Evolutionary conservation across 306 rosid species (phyloP).

Genomic region (Inga laurina): DNA sequence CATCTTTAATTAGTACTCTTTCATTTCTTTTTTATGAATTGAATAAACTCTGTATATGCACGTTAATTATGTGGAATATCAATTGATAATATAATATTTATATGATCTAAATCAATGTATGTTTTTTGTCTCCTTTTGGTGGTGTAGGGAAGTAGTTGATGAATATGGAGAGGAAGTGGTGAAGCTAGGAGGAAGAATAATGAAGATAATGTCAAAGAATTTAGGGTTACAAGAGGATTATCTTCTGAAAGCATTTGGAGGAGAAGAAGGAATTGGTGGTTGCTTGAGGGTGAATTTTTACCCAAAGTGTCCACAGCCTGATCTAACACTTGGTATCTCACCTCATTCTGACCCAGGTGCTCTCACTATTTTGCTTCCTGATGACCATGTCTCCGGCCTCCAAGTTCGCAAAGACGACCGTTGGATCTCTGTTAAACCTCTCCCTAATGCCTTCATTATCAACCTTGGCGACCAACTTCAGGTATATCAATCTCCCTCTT

Average conservation of each 20-base stretch:
- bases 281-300: conserved; percentile 77
- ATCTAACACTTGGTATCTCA: conserved; percentile 80
- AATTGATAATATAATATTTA: background rate
- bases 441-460: conserved; percentile 68
- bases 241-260: conserved; percentile 70
- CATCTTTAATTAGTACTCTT: background rate
- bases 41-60: background rate
- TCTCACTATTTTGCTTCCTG: conserved; percentile 77
- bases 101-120: background rate
- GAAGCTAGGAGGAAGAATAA: conserved; percentile 58
- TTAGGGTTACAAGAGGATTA: conserved; percentile 64
- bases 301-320: conserved; percentile 91
- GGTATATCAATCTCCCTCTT: conserved; percentile 29
- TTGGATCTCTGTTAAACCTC: conserved; percentile 74
- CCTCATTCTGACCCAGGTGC: conserved; percentile 91
- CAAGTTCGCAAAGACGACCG: conserved; percentile 53
- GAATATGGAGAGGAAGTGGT: conserved; percentile 63
- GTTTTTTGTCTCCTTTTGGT: background rate
- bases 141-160: conserved; percentile 40
- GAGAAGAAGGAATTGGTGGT: conserved; percentile 60
- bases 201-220: conserved; percentile 52
- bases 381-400: conserved; percentile 74
- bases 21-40: background rate
- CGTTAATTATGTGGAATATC: background rate
- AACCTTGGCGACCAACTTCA: conserved; percentile 85